Conservation (phyloP, 352 stramenopile species). For the Phytophthora pistaciae region DNA sequence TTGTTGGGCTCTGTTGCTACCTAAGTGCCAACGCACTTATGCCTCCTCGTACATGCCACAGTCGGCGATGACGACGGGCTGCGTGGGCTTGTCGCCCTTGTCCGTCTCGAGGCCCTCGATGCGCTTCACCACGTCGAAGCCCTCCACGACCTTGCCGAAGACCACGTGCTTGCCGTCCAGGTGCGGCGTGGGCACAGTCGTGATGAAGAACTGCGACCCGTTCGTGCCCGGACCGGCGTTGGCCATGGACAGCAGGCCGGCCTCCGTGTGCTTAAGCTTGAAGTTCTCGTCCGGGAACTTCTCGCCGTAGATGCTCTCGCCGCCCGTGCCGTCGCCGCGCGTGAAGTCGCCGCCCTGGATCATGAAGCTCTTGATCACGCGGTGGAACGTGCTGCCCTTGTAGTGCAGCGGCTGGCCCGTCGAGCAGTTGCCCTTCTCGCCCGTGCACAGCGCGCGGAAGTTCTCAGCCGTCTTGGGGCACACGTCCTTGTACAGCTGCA, state of each 20-base stretch:
- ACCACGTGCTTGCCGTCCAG: conserved; percentile 99
- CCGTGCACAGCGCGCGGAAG: conserved; percentile 98
- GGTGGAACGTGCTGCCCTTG: conserved; percentile 98
- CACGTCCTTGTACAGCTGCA: conserved; percentile 97
- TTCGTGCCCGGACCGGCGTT: conserved; percentile 97
- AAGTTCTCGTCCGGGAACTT: conserved; percentile 99
- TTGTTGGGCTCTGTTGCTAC: neutral
- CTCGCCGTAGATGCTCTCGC: conserved; percentile 95
- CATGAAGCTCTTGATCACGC: conserved; percentile 97
- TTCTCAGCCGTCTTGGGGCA: conserved; percentile 98
- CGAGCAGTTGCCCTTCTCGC: conserved; percentile 94
- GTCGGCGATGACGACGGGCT: conserved; percentile 96
- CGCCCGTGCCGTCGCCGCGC: conserved; percentile 94
- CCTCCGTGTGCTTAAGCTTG: conserved; percentile 96
- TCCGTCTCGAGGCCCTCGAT: conserved; percentile 94
- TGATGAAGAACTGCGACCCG: conserved; percentile 98
- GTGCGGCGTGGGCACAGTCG: conserved; percentile 94
- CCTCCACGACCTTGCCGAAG: conserved; percentile 95
- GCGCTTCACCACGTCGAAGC: conserved; percentile 92
- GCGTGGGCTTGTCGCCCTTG: conserved; percentile 92
- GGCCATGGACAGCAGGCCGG: conserved; percentile 96
- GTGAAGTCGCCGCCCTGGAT: conserved; percentile 98
- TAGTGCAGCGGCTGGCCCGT: conserved; percentile 94
- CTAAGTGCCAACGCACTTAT: conserved; percentile 5
- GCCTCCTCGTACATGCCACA: conserved; percentile 90